A percentile compares a stretch with the other conserved stretches of the same genome.
phyloP scores from a whole-genome alignment of 371 early-diverging fungal species.

The Actinomucor elegans region DNA sequence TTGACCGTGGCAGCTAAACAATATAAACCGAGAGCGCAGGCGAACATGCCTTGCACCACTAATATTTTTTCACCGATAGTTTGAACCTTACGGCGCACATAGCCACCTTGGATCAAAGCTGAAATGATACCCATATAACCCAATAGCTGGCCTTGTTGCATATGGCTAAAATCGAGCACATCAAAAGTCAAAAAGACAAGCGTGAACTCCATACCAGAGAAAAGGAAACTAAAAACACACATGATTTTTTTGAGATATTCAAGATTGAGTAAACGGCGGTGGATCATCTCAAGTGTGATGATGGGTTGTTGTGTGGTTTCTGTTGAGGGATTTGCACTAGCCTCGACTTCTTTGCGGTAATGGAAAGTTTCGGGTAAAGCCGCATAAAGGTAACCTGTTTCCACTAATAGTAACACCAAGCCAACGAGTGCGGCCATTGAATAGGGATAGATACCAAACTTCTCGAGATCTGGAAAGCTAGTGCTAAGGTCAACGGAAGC shows the following conservation, averaged over 20 bases:
- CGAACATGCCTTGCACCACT: slow-evolving; percentile 76
- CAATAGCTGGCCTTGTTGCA: slow-evolving; percentile 88
- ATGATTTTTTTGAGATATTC: slow-evolving; percentile 69
- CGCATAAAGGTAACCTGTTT: slow-evolving; percentile 72
- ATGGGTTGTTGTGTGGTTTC: not conserved
- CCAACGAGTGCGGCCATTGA: slow-evolving; percentile 88
- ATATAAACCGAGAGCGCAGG: slow-evolving; percentile 70
- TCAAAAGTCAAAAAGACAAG: slow-evolving; percentile 95
- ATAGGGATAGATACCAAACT: slow-evolving; percentile 72
- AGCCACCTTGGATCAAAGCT: slow-evolving; percentile 90
- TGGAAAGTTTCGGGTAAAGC: slow-evolving; percentile 81
- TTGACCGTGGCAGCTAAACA: slow-evolving; percentile 59
- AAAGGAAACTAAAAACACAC: slow-evolving; percentile 86
- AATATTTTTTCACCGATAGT: slow-evolving; percentile 70
- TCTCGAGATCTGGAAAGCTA: slow-evolving; percentile 48
- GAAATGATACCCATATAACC: slow-evolving; percentile 88
- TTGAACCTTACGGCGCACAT: slow-evolving; percentile 79
- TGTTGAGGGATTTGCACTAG: not conserved
- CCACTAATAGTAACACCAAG: slow-evolving; percentile 73
- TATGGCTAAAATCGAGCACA: slow-evolving; percentile 80
- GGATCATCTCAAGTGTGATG: slow-evolving; percentile 8
- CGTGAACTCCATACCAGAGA: slow-evolving; percentile 98
- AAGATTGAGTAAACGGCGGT: slow-evolving; percentile 40
- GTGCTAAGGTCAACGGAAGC: slow-evolving; percentile 69
- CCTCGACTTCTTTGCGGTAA: slow-evolving; percentile 6